Conservation (phyloP, 1,284 basidiomycete genomes). For the Butyriboletus appendiculatus region DNA sequence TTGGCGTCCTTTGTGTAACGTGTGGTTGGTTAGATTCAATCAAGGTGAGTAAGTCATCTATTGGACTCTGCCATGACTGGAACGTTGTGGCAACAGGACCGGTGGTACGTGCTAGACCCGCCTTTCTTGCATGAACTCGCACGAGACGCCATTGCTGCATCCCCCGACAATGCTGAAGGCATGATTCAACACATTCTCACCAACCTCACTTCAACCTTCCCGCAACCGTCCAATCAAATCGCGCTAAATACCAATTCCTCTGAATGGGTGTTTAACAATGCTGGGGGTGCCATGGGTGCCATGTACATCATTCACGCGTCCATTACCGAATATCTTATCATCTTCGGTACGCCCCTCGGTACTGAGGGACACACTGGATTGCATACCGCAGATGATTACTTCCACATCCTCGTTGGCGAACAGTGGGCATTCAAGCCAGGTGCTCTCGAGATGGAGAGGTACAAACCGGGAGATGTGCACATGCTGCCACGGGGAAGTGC, state of each 20-base stretch:
- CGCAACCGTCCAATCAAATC: constrained; percentile 43
- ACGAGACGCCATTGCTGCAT: constrained; percentile 65
- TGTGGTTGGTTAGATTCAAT: constrained; percentile 58
- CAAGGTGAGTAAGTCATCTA: constrained; percentile 42
- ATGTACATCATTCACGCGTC: constrained; percentile 98
- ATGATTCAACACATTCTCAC: constrained; percentile 79
- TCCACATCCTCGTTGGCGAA: constrained; percentile 92
- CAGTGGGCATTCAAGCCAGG: constrained; percentile 92
- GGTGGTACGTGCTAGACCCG: constrained; percentile 76
- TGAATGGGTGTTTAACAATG: constrained; percentile 98
- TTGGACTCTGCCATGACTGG: neutral
- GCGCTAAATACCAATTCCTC: constrained; percentile 62
- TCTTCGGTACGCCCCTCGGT: constrained; percentile 95
- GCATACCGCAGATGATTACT: constrained; percentile 97
- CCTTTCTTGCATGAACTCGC: constrained; percentile 65
- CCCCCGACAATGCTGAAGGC: constrained; percentile 60
- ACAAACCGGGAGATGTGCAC: constrained; percentile 84
- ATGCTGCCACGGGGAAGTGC: constrained; percentile 79
- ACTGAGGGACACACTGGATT: constrained; percentile 96
- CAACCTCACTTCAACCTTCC: constrained; percentile 72
- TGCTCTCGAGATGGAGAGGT: constrained; percentile 80
- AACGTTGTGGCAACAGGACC: constrained; percentile 37
- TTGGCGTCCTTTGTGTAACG: constrained; percentile 43
- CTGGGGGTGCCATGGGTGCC: constrained; percentile 96
- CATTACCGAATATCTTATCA: constrained; percentile 92